Conservation (phyloP, 768 basidiomycete species). For the Pisolithus microcarpus region DNA sequence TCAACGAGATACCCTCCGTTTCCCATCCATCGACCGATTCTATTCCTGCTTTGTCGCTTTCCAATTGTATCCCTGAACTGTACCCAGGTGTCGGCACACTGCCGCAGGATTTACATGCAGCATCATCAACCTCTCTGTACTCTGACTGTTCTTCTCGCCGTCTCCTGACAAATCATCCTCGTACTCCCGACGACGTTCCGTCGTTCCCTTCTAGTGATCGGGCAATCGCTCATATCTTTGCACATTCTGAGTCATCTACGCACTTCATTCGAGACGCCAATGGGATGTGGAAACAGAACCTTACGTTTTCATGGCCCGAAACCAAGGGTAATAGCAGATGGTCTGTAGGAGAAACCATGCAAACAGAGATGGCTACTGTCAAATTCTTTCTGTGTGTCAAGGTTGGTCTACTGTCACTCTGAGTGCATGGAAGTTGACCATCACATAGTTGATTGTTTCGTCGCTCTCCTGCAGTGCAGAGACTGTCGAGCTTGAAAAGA, state of each 20-base stretch:
- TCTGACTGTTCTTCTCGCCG: constrained; percentile 22
- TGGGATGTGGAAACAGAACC: constrained; percentile 56
- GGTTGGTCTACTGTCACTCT: constrained; percentile 32
- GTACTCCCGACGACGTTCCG: constrained; percentile 7
- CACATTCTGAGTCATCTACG: constrained; percentile 52
- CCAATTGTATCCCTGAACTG: constrained; percentile 19
- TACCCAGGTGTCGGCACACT: constrained; percentile 8
- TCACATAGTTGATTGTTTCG: constrained; percentile 40
- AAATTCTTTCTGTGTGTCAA: constrained; percentile 67
- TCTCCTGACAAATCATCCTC: constrained; percentile 13
- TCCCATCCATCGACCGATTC: constrained; percentile 14
- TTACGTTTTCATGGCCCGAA: constrained; percentile 69
- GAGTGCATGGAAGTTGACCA: constrained; percentile 5
- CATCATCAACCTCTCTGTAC: constrained; percentile 14
- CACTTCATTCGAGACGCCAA: constrained; percentile 47
- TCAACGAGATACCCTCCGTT: constrained; percentile 35
- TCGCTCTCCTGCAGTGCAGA: constrained; percentile 44
- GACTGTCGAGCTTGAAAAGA: constrained; percentile 61
- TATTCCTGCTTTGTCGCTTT: constrained; percentile 28
- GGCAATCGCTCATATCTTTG: constrained; percentile 44
- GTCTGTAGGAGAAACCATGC: constrained; percentile 74
- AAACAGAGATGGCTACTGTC: constrained; percentile 55
- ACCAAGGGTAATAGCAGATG: constrained; percentile 63
- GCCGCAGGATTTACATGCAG: constrained; percentile 14
- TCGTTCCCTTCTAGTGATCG: constrained; percentile 14